These are phyloP conservation scores for Pseudisothecium myosuroides DNA, from an alignment of 225 moss, liverwort and hornwort species.

Conservation along the genomic window DNA sequence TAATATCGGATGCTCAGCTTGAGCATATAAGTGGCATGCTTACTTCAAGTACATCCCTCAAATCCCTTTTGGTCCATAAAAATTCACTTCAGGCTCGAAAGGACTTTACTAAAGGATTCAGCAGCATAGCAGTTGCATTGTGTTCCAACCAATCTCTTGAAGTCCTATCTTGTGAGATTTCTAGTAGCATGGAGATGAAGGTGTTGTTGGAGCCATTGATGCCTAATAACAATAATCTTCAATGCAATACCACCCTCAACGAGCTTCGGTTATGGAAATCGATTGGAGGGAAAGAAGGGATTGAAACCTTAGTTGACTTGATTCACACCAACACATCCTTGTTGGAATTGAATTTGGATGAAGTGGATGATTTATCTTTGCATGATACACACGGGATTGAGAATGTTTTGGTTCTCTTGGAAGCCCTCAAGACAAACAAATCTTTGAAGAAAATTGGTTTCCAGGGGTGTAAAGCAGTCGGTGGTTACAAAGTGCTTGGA, in stretches of 20 bases:
- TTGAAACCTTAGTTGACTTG: not conserved
- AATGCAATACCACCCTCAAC: not conserved
- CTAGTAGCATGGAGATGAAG: not conserved
- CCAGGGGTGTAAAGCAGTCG: fast-evolving
- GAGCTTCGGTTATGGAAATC: fast-evolving
- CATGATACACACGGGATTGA: not conserved
- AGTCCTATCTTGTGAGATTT: fast-evolving
- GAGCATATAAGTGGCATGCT: not conserved
- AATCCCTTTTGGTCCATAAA: fast-evolving
- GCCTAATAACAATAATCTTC: too few species aligned
- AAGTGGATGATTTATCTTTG: fast-evolving
- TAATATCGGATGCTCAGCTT: not conserved
- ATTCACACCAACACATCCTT: not conserved
- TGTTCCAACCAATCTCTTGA: not conserved
- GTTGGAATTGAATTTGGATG: fast-evolving
- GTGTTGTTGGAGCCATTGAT: not conserved
- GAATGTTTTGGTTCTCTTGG: not conserved
- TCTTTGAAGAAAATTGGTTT: not conserved
- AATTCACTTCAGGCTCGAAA: too few species aligned
- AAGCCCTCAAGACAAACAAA: not conserved
- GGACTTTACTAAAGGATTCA: not conserved
- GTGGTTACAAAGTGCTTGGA: not conserved
- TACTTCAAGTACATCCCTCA: not conserved
- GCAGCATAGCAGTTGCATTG: not conserved
- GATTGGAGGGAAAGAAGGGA: not conserved